Percentiles rank a stretch among this genome's conserved stretches.
Conservation (phyloP, 208 protist genomes). For the Naegleria fowleri region DNA sequence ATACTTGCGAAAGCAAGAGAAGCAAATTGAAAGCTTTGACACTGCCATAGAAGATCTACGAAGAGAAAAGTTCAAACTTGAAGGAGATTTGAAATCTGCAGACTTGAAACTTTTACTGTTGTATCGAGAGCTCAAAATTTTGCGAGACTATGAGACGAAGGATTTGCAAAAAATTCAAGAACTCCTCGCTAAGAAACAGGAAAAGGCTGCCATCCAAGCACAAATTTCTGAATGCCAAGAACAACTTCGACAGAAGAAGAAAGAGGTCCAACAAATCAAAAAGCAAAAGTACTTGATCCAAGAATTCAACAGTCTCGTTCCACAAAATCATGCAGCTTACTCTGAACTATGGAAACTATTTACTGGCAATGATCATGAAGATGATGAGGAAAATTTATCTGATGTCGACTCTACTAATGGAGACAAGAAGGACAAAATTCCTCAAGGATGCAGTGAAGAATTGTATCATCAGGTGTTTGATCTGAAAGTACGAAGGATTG, state of each 20-base stretch:
- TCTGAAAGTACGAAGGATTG: slow-evolving; percentile 52
- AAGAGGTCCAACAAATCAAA: slow-evolving; percentile 41
- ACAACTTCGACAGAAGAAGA: slow-evolving; percentile 38
- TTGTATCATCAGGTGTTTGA: slow-evolving; percentile 56
- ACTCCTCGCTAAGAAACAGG: slow-evolving; percentile 28
- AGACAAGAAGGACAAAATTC: slow-evolving; percentile 44
- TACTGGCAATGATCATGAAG: slow-evolving; percentile 26
- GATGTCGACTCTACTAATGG: slow-evolving; percentile 26
- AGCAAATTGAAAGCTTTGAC: slow-evolving; percentile 66
- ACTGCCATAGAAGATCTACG: slow-evolving; percentile 61
- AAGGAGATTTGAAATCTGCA: slow-evolving; percentile 82
- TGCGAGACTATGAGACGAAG: slow-evolving; percentile 82
- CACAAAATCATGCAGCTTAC: slow-evolving; percentile 39
- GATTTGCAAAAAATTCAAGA: slow-evolving; percentile 47
- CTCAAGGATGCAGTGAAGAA: slow-evolving; percentile 39
- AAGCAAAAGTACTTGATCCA: slow-evolving; percentile 39
- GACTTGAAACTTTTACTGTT: slow-evolving; percentile 80
- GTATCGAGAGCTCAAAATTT: slow-evolving; percentile 84
- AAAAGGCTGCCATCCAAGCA: slow-evolving; percentile 41
- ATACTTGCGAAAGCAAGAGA: slow-evolving; percentile 49
- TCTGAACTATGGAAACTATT: slow-evolving; percentile 48
- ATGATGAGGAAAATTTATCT: background rate
- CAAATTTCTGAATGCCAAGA: slow-evolving; percentile 46
- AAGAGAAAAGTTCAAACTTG: slow-evolving; percentile 69
- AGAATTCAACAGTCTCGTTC: slow-evolving; percentile 45